phyloP scores from a whole-genome alignment of 495 filamentous ascomycete genomes.

The Penicillium samsonianum region DNA sequence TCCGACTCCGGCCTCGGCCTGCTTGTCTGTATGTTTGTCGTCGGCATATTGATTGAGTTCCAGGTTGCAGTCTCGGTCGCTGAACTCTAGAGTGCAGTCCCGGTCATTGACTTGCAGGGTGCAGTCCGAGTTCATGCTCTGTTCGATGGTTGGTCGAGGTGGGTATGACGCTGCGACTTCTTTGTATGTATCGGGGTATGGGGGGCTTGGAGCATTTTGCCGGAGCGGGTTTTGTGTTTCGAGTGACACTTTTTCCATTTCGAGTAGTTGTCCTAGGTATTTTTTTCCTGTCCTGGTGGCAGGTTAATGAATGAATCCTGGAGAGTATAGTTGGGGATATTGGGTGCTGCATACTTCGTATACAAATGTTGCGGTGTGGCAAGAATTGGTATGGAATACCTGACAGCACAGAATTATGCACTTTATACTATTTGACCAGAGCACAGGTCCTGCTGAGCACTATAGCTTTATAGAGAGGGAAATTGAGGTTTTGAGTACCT shows the following conservation, averaged over 20 bases:
- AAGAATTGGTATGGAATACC: background rate
- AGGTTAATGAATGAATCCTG: background rate
- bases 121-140: background rate
- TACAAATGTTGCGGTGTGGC: background rate
- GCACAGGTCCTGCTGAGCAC: background rate
- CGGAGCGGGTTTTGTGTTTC: slow-evolving; percentile 1
- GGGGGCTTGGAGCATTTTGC: background rate
- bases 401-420: background rate
- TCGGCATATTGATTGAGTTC: slow-evolving; percentile 6
- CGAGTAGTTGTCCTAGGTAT: background rate
- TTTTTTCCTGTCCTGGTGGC: background rate
- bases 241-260: background rate
- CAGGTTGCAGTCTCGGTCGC: slow-evolving; percentile 6
- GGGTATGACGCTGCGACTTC: slow-evolving; percentile 2
- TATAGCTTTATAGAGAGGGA: background rate
- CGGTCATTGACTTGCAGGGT: slow-evolving; percentile 7
- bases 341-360: background rate
- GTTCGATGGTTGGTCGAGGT: slow-evolving; percentile 1
- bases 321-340: background rate
- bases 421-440: background rate
- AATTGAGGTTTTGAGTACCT: background rate
- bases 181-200: slow-evolving; percentile 8
- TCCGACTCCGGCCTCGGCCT: background rate
- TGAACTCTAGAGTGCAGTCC: slow-evolving; percentile 9
- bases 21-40: slow-evolving; percentile 5